Evolutionary conservation across 2,329 filamentous ascomycete species (phyloP), one percentile per base, ranked within the genome.

Genomic region (Xylariaceae sp.): DNA sequence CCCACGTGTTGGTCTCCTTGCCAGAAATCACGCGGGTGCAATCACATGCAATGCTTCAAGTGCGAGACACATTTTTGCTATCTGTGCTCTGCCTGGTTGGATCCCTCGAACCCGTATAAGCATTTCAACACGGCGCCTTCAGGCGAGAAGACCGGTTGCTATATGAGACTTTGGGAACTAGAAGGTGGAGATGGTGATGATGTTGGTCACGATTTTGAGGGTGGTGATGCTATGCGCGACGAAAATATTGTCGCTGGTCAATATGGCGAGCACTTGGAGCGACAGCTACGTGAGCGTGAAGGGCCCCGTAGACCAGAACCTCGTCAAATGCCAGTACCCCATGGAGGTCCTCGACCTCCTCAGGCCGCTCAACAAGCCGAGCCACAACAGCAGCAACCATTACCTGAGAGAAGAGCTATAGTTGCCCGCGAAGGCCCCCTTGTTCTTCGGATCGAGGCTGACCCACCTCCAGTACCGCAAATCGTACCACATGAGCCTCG

Each of bases 51-150:
- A 53, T 97, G 93, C 75, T 90, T 88, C 73, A 87, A 90, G 64
- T 99, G 94, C 77, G 81, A 88, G 55, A 89, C 90, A 1, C 93
- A 97, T 73, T 97, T 97, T 72, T 99, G 94, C 77, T 97, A 97
- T 67, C 82, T 97, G 1, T 97, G 94, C 71, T 88, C 88, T 0
- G 82, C 86, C n/a, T 97, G 90, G 89, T 80, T 99, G 48, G 82
- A 88, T 58, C 84, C 89, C 0, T 79, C 77, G 15, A 94, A 96
- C 66, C 92, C 92, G 1, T 97, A 97, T 70, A 77, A 81, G 57
- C 94, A 99, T 73, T 99, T 92, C 77, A 96, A 96, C 70, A 80
- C 84, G 34, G 75, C 77, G 55, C 78, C 82, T 13, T 71, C 70
- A 48, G 80, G 79, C 1, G 74, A 74, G 49, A 67, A 76, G 37